Evolutionary conservation across 2,329 filamentous ascomycete genomes (phyloP), one percentile per base, ranked within the genome.

Genomic region (Aspergillus oerlinghausenensis): DNA sequence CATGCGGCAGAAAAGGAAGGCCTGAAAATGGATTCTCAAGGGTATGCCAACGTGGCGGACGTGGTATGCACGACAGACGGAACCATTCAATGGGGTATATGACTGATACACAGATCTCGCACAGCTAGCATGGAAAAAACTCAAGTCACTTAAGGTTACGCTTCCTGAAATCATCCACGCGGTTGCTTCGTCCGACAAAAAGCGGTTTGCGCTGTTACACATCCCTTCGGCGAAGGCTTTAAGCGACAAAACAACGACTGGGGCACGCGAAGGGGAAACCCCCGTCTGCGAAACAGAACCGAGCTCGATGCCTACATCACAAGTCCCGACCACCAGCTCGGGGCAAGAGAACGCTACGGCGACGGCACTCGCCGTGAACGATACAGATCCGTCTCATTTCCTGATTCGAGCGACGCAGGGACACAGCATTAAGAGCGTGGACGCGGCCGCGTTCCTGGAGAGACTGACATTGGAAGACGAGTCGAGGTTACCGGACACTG

Each of bases 331-430:
- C 7, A 71, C 72, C 29, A 61, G 65, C 48, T 66, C 71, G 25
- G 66, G 62, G 10, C 68, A 71, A 49, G 62, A 65, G 43, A 71
- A 64, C 21, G 63, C 70, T 17, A 75, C 72, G 14, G 64, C 66
- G 21, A 66, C 71, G 40, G 71, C 74, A n/a, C 63, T 76, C 14
- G 63, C 72, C n/a, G 67, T 70, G 3, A 63, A 67, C 26, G 71
- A 75, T 49, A 59, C 72, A 8, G 78, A 88, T 51, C 81, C 90
- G 0, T 73, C 80, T 0, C 81, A 88, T 72, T 97, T 87, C 78
- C 81, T 95, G 32, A 97, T 99, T 75, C 91, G 94, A 67, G 94
- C 94, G 28, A 96, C 95, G 69, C 94, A 97, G 77, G 94, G 94
- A 54, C 94, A 97, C 78, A 91, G 85, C 66, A 89, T 99, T 69